Conservation (phyloP, 2,329 filamentous ascomycete species). For the Verruconis gallopava region DNA sequence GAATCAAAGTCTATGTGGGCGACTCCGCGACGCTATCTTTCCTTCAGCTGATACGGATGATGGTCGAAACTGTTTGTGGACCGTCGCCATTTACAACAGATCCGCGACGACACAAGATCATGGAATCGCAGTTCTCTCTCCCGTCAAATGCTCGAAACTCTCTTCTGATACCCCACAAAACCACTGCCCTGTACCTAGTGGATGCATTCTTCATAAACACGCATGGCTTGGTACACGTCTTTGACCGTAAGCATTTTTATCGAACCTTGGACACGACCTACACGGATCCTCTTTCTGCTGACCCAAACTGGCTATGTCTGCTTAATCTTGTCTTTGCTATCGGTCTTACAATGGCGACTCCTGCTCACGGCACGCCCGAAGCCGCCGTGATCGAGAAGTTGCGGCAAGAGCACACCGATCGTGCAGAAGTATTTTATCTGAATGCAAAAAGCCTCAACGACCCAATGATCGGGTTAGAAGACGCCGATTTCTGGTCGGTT, state of each 20-base stretch:
- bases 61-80: slow-evolving; percentile 43
- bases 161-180: slow-evolving; percentile 42
- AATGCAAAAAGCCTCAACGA: slow-evolving; percentile 43
- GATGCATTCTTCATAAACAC: slow-evolving; percentile 52
- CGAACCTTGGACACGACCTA: slow-evolving; percentile 41
- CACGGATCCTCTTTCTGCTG: slow-evolving; percentile 36
- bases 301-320: slow-evolving; percentile 43
- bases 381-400: slow-evolving; percentile 40
- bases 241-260: slow-evolving; percentile 40
- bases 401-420: slow-evolving; percentile 34
- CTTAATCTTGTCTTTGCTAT: slow-evolving; percentile 51
- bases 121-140: slow-evolving; percentile 40
- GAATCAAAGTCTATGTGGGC: slow-evolving; percentile 45
- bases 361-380: slow-evolving; percentile 36
- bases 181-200: slow-evolving; percentile 41
- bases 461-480: slow-evolving; percentile 40
- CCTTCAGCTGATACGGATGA: slow-evolving; percentile 46
- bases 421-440: slow-evolving; percentile 50
- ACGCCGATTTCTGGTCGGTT: slow-evolving; percentile 52
- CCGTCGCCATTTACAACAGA: slow-evolving; percentile 45
- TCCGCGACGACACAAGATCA: slow-evolving; percentile 42
- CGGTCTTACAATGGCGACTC: slow-evolving; percentile 45
- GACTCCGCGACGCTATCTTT: slow-evolving; percentile 50
- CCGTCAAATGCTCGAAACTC: slow-evolving; percentile 34
- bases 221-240: slow-evolving; percentile 46